Evolutionary conservation across 2,329 filamentous ascomycete species (phyloP).

Genomic region (Moelleriella libera): DNA sequence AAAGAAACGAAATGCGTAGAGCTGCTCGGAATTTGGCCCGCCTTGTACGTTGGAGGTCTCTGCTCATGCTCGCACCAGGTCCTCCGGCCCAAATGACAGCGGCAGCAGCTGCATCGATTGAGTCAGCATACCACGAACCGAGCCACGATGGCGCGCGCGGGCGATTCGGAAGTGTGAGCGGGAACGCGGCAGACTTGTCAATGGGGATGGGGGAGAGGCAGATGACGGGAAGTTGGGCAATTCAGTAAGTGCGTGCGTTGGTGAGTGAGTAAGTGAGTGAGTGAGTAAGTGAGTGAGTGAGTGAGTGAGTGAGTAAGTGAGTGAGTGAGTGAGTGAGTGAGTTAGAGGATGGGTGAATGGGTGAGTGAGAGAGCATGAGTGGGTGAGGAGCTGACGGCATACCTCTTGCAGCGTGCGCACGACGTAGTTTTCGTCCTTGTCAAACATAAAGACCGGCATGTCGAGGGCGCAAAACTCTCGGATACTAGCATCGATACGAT

Average conservation of each 20-base stretch:
- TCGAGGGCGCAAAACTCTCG: slow-evolving; percentile 58
- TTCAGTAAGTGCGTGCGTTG: too few species aligned
- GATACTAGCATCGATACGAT: slow-evolving; percentile 33
- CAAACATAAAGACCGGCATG: slow-evolving; percentile 84
- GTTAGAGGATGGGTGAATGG: not conserved
- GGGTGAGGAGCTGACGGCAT: slow-evolving; percentile 9
- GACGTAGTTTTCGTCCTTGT: slow-evolving; percentile 60
- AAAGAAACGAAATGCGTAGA: not conserved
- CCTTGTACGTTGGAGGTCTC: not conserved
- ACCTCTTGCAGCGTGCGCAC: slow-evolving; percentile 57
- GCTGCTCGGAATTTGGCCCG: not conserved
- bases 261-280: not conserved
- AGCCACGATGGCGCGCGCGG: too few species aligned
- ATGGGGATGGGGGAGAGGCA: too few species aligned
- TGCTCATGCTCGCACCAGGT: slow-evolving; percentile 19
- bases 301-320: not conserved
- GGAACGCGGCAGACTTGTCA: too few species aligned
- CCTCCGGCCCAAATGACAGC: slow-evolving; percentile 52
- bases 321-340: not conserved
- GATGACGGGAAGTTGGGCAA: too few species aligned
- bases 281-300: not conserved
- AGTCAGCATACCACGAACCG: slow-evolving; percentile 2
- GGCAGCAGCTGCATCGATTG: slow-evolving; percentile 42
- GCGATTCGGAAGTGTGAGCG: too few species aligned
- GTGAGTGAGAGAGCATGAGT: not conserved